Evolutionary conservation across 768 basidiomycete genomes (phyloP), one percentile per base, ranked within the genome.

Genomic region (Suillus subluteus): DNA sequence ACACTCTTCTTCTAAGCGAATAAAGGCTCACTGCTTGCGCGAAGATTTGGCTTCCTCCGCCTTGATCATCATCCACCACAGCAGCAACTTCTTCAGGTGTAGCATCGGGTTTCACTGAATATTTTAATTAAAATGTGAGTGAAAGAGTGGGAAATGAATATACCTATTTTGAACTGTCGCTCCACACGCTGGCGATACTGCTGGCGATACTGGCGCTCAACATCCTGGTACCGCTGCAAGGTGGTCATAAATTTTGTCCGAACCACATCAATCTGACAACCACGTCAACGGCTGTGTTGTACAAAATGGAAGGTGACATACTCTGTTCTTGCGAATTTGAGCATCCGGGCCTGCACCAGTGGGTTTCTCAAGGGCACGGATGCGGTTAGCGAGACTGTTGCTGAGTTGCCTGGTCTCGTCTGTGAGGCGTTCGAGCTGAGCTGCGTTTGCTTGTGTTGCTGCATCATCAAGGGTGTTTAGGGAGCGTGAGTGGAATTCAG

Each of bases 61-160:
- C 84, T 66, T 80, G 80, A 64, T 86, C 87, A 68, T 90, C 87
- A 62, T 91, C 83, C 3, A 91, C 88, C 43, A 88, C 87, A 35
- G 87, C 81, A 66, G 85, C 81, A 43, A 97, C 81, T 74, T 97
- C 94, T 66, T 94, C 90, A 13, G 86, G 85, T 37, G 93, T 88
- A 23, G 95, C 95, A 71, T 94, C 87, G 3, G 94, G 93, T 77
- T 96, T 96, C 56, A 95, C 94, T 93, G 66, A 3, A 59, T 43
- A 58, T 63, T 16, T 37, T 7, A 30, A 30, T n/a, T 61, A 41
- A 26, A 37, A 46, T 15, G 52, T 32, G 50, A 41, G 46, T 9
- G 40, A 58, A 46, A 41, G 7, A 35, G 30, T 64, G 54, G 41
- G 38, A 46, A 8, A 38, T 15, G 46, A 41, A 72, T 79, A 63